Conservation (phyloP, 192 early-diverging fungal species). For the Backusella circina region DNA sequence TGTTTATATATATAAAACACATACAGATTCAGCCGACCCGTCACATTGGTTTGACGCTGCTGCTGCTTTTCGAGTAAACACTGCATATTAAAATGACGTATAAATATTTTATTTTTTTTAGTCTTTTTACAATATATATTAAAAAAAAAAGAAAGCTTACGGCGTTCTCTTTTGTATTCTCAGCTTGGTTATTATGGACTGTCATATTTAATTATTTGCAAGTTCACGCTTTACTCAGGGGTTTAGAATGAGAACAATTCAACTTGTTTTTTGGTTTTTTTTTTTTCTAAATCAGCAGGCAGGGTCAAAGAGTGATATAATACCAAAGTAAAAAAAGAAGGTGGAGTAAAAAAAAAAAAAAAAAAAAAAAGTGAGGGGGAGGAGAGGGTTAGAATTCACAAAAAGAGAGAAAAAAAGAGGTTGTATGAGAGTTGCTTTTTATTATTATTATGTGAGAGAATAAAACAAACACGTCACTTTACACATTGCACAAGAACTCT, state of each 20-base stretch:
- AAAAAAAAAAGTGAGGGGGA: not conserved
- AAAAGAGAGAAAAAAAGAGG: not conserved
- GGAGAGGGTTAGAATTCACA: not conserved
- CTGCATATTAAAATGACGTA: slow-evolving; percentile 1
- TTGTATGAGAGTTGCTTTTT: not conserved
- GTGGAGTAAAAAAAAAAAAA: not conserved
- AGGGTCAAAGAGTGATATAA: not conserved
- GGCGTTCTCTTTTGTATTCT: not conserved
- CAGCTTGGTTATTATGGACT: not conserved
- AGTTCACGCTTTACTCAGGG: not conserved
- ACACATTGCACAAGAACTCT: not conserved
- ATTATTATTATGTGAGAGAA: not conserved
- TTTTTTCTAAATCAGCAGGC: not conserved
- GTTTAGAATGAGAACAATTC: not conserved
- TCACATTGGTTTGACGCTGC: not conserved
- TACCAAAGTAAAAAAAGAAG: not conserved
- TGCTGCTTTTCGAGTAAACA: not conserved
- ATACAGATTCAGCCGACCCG: not conserved
- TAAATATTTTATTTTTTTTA: too few relatives aligned
- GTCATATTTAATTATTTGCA: not conserved
- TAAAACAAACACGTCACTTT: not conserved
- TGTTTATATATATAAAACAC: not conserved
- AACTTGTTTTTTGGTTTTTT: too few relatives aligned
- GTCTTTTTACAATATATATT: not conserved
- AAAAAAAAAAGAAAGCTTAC: not conserved